Conservation (phyloP, 495 filamentous ascomycete genomes). For the Xylaria grammica region DNA sequence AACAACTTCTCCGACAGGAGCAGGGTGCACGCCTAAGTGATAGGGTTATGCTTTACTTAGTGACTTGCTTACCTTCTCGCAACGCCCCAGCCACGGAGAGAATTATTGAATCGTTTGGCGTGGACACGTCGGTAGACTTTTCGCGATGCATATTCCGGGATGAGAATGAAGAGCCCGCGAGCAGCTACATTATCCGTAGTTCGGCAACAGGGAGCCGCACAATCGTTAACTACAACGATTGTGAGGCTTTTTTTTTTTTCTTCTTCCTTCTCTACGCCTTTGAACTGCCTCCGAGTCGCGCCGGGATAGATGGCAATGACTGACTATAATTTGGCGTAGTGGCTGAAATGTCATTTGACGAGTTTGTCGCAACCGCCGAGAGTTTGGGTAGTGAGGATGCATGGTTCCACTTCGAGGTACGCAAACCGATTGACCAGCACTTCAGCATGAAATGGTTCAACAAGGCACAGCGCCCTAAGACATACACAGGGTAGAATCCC, state of each 20-base stretch:
- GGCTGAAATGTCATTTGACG: constrained; percentile 21
- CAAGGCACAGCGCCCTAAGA: constrained; percentile 25
- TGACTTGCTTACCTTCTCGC: constrained; percentile 45
- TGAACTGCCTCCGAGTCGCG: constrained; percentile 55
- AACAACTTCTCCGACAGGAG: constrained; percentile 55
- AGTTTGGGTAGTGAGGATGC: constrained; percentile 19
- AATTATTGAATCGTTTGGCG: constrained; percentile 49
- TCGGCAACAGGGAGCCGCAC: constrained; percentile 63
- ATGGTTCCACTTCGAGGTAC: constrained; percentile 81
- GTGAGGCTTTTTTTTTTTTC: too few relatives aligned
- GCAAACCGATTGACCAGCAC: constrained; percentile 29
- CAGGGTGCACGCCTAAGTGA: constrained; percentile 11
- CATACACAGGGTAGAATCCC: constrained; percentile 67
- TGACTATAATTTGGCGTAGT: constrained; percentile 6
- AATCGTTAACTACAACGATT: constrained; percentile 70
- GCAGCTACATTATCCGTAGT: constrained; percentile 74
- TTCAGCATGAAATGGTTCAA: background rate
- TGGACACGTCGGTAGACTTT: constrained; percentile 51
- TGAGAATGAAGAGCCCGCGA: constrained; percentile 60
- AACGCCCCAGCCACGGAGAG: constrained; percentile 40
- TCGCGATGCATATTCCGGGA: constrained; percentile 64
- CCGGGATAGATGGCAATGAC: constrained; percentile 32
- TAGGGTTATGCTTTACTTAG: constrained; percentile 41
- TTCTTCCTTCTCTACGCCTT: constrained; percentile 66
- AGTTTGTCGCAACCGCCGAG: constrained; percentile 23